phyloP scores from a whole-genome alignment of 208 protist species.

The Trypanosoma brucei region DNA sequence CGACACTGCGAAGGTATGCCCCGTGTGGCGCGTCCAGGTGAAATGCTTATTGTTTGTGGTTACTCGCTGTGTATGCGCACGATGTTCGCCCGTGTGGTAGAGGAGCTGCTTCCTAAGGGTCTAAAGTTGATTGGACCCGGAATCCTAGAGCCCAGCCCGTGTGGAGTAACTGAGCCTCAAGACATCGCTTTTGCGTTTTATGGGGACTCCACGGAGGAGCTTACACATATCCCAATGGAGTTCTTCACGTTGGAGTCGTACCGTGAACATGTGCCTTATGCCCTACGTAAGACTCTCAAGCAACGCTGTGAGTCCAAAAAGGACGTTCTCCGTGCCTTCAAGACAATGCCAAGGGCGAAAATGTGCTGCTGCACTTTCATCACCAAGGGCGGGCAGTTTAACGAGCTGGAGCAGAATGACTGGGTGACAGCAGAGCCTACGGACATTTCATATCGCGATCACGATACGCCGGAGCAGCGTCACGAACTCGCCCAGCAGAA shows the following conservation, averaged over 20 bases:
- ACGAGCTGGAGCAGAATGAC: conserved; percentile 78
- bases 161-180: conserved; percentile 25
- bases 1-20: conserved; percentile 64
- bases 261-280: conserved; percentile 86
- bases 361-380: conserved; percentile 78
- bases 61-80: conserved; percentile 85
- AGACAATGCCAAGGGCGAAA: conserved; percentile 64
- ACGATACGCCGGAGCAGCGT: conserved; percentile 69
- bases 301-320: conserved; percentile 51
- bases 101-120: conserved; percentile 81
- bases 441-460: conserved; percentile 55
- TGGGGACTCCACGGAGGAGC: conserved; percentile 64
- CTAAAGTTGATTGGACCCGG: conserved; percentile 81
- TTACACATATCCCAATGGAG: conserved; percentile 88
- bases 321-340: conserved; percentile 75
- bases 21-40: conserved; percentile 40
- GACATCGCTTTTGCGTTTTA: conserved; percentile 89
- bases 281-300: conserved; percentile 78
- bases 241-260: conserved; percentile 92
- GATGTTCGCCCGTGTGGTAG: conserved; percentile 86
- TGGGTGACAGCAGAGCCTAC: conserved; percentile 81
- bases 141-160: conserved; percentile 83
- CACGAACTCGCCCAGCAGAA: conserved; percentile 68
- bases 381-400: conserved; percentile 86
- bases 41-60: conserved; percentile 80